Base-by-base conservation (phyloP, 768 basidiomycete species). In the Cystofilobasidium macerans region DNA sequence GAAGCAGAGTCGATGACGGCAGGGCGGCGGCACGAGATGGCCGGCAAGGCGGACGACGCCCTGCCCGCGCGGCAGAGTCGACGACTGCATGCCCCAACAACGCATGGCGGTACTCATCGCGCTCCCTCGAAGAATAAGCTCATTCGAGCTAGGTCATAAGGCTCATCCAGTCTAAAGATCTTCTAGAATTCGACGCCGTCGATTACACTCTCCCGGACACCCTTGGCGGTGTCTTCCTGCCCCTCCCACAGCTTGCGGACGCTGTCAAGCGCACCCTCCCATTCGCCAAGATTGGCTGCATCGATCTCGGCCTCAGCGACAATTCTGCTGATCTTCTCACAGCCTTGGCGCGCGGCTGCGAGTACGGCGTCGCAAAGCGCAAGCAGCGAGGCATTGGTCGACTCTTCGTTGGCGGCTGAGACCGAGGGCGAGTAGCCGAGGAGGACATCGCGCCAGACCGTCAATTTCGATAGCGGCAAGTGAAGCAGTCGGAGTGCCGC, bases 401-500 rank as follows among this genome's bases (percentile, higher is more conserved):
- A 33, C 12, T 36, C 43, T 22, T 66, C 65, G 47, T 66, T 66
- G 6, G 58, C 32, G 18, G 35, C 48, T 2, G 57, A 59, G 38
- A 66, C 33, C 8, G 5, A 54, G 20, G 65, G 48, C n/a, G 30
- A 40, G 18, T 33, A 24, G 47, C 65, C 65, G 11, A 43, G 51
- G 28, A 66, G 47, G 42, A 42, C 59, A n/a, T 61, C 65, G 22
- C 40, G 30, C 65, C 65, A 66, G 22, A 36, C 22, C 13, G 22
- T 18, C 20, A 66, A 20, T 6, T 26, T 36, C n/a, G 57, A 68
- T 28, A 65, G 47, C 26, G 53, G 20, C 3, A 73, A 69, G 54
- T 76, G 74, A 14, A 72, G 62, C 6, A 73, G 36, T 0, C 74
- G 70, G 18, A 73, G 61, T 8, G 72, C 70, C 64, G 73, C 72